Percentiles rank a stretch among this genome's conserved stretches.
Evolutionary conservation across 2,329 filamentous ascomycete species (phyloP).

Genomic region (Dichotomopilus funicola): DNA sequence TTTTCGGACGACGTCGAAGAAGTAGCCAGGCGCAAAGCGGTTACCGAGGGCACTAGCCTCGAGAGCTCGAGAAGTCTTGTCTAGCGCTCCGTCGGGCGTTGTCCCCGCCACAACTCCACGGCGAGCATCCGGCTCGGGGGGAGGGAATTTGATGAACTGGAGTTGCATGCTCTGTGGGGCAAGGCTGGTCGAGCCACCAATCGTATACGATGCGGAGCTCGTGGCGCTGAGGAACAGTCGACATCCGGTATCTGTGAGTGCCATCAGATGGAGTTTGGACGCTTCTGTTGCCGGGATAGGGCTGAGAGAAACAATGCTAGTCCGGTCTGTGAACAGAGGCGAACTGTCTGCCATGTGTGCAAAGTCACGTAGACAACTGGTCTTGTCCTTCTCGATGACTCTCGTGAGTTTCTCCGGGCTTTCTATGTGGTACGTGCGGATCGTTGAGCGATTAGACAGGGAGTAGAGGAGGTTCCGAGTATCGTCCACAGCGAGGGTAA

Average conservation of each 20-base stretch:
- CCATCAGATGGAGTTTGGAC: conserved; percentile 79
- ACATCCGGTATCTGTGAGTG: conserved; percentile 83
- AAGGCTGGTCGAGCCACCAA: conserved; percentile 48
- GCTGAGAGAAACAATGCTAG: conserved; percentile 76
- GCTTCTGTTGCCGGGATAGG: conserved; percentile 75
- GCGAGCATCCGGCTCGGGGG: conserved; percentile 36
- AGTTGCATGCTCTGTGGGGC: conserved; percentile 94
- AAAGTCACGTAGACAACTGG: conserved; percentile 62
- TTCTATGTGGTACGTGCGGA: conserved; percentile 86
- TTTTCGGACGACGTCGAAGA: conserved; percentile 72
- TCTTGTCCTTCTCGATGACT: conserved; percentile 60
- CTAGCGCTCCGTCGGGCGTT: conserved; percentile 36
- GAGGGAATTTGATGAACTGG: conserved; percentile 94
- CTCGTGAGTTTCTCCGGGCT: conserved; percentile 52
- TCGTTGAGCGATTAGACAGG: conserved; percentile 78
- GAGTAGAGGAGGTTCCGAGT: conserved; percentile 84
- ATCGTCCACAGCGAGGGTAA: conserved; percentile 82
- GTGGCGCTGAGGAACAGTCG: conserved; percentile 89
- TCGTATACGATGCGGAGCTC: conserved; percentile 62
- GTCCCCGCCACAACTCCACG: conserved; percentile 21
- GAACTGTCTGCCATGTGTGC: conserved; percentile 78
- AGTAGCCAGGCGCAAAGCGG: conserved; percentile 80
- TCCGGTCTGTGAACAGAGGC: conserved; percentile 60
- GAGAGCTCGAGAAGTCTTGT: conserved; percentile 44
- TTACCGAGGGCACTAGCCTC: conserved; percentile 45